These are phyloP conservation scores for Endocarpon pusillum DNA, from an alignment of 495 filamentous ascomycete species.

Conservation along the genomic window DNA sequence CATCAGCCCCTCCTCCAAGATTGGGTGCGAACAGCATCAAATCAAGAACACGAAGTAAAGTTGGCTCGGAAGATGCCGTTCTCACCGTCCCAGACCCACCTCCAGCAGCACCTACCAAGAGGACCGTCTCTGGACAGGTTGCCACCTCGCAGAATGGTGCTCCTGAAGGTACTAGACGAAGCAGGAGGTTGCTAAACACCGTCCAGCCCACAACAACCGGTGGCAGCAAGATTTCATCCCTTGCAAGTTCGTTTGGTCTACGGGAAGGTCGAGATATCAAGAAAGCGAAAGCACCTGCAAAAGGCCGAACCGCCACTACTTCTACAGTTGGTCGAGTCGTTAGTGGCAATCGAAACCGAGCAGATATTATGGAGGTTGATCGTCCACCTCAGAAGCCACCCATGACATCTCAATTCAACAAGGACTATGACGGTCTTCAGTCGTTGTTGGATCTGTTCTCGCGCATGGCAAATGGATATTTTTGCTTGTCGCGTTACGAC, in stretches of 20 bases:
- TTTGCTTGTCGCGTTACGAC: constrained; percentile 56
- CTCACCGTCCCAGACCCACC: constrained; percentile 17
- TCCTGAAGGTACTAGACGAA: constrained; percentile 56
- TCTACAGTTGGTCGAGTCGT: constrained; percentile 66
- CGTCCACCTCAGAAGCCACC: constrained; percentile 41
- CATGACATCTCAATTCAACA: constrained; percentile 22
- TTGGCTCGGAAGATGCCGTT: constrained; percentile 30
- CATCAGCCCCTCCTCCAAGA: constrained; percentile 44
- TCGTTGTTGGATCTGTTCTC: constrained; percentile 71
- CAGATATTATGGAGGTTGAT: constrained; percentile 51
- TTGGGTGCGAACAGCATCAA: constrained; percentile 38
- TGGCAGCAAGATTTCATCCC: constrained; percentile 28
- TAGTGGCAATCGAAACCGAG: constrained; percentile 63
- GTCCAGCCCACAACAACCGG: constrained; percentile 32
- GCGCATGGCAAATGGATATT: constrained; percentile 67
- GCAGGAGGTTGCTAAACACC: constrained; percentile 59
- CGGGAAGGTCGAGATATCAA: constrained; percentile 56
- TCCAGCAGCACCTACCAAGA: constrained; percentile 46
- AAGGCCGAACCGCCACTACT: constrained; percentile 32
- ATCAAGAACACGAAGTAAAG: constrained; percentile 29
- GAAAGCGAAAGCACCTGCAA: constrained; percentile 53
- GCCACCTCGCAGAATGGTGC: constrained; percentile 38
- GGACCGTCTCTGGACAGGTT: constrained; percentile 70
- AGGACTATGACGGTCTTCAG: constrained; percentile 56
- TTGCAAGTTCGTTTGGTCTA: constrained; percentile 17